Conservation (phyloP, 179 eudicot genomes). For the Pouteria campechiana region DNA sequence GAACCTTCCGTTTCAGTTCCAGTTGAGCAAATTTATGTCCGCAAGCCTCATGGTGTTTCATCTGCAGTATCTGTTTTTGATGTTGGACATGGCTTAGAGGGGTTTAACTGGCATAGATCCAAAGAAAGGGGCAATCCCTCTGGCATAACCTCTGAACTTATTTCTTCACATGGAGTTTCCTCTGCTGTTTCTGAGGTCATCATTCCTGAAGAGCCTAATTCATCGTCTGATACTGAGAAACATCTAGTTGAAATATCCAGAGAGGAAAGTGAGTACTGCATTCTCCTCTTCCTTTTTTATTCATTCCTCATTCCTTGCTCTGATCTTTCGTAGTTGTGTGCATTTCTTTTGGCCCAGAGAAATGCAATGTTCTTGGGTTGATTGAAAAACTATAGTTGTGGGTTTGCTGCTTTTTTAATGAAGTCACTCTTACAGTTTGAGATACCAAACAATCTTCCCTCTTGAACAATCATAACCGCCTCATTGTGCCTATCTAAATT, state of each 20-base stretch:
- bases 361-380: no score
- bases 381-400: no score
- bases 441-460: no score
- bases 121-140: constrained; percentile 10
- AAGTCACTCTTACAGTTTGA: no score
- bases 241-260: constrained; percentile 10
- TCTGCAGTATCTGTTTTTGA: constrained; percentile 8
- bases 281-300: not conserved
- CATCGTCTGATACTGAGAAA: constrained; percentile 5
- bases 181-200: no score
- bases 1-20: constrained; percentile 12
- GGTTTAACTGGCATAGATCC: constrained; percentile 25
- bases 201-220: no score
- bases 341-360: no score
- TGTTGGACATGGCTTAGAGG: constrained; percentile 12
- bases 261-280: constrained; percentile 36
- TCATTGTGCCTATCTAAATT: no score
- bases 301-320: not conserved
- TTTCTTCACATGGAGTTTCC: constrained; percentile 3
- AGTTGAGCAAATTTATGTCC: constrained; percentile 17
- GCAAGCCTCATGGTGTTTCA: constrained; percentile 10
- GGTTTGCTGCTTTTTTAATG: no score
- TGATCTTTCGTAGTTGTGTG: no score
- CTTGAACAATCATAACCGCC: no score
- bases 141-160: constrained; percentile 13